Percentiles rank a stretch among this genome's conserved stretches.
Evolutionary conservation across 2,329 filamentous ascomycete genomes (phyloP).

Genomic region (Aspergillus spinulosporus): DNA sequence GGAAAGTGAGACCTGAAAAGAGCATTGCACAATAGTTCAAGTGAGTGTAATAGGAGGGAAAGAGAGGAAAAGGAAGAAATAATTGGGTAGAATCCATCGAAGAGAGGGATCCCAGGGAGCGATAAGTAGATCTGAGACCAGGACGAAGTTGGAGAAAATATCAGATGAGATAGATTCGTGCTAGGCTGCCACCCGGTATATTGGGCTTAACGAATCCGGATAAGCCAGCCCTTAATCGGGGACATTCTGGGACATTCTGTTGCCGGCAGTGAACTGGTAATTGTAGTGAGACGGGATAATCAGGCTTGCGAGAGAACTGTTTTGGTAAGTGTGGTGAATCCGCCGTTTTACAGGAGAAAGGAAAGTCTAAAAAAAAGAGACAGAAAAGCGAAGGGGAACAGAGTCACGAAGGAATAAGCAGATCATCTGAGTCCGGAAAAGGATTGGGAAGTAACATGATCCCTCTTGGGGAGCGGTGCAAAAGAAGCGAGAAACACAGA

Average conservation of each 20-base stretch:
- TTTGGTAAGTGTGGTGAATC: neutral
- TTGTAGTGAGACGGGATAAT: neutral
- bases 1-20: neutral
- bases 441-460: conserved; percentile 6
- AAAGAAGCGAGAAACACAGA: conserved; percentile 12
- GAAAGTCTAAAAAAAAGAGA: neutral
- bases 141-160: neutral
- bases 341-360: neutral
- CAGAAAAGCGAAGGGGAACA: neutral
- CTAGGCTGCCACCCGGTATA: neutral
- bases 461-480: neutral
- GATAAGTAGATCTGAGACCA: neutral
- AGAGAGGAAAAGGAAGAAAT: neutral
- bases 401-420: conserved; percentile 4
- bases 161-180: neutral
- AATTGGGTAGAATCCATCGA: neutral
- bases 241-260: neutral
- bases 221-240: neutral
- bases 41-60: neutral
- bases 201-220: neutral
- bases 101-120: neutral
- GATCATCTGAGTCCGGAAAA: conserved; percentile 14
- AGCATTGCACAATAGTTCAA: neutral
- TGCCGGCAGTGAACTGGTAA: neutral
- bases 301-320: neutral